A percentile compares a stretch with the other conserved stretches of the same genome.
Conservation (phyloP, 148 eudicot species). For the Rhododendron williamsianum region DNA sequence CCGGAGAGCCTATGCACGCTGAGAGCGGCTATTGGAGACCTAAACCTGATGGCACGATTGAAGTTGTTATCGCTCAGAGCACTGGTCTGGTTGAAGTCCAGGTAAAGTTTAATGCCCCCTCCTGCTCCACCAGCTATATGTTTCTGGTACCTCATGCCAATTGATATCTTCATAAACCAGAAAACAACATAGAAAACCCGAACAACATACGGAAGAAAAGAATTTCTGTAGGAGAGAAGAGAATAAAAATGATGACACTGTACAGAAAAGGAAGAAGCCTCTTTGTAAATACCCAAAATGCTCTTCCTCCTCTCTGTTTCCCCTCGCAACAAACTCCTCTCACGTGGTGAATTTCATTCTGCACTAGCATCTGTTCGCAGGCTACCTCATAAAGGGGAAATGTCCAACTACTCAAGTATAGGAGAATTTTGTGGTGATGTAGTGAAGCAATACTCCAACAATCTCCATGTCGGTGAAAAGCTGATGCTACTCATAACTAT, state of each 20-base stretch:
- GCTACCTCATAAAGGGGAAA: background rate
- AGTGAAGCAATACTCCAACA: background rate
- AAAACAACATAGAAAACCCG: background rate
- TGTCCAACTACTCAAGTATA: background rate
- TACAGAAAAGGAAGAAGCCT: background rate
- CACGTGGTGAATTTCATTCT: background rate
- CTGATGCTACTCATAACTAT: background rate
- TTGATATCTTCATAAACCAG: background rate
- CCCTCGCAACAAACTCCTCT: background rate
- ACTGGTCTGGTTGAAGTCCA: slow-evolving; percentile 52
- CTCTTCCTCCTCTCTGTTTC: background rate
- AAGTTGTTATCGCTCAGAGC: slow-evolving; percentile 57
- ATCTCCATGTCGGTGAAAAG: background rate
- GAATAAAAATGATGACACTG: background rate
- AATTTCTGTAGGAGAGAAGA: background rate
- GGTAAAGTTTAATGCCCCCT: slow-evolving; percentile 17
- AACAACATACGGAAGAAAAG: background rate
- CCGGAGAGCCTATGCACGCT: slow-evolving; percentile 53
- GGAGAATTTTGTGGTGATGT: background rate
- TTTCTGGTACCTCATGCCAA: no score
- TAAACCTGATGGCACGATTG: slow-evolving; percentile 45
- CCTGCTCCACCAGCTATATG: background rate
- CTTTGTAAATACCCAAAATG: background rate
- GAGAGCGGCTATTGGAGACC: slow-evolving; percentile 54
- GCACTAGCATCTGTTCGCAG: background rate